A percentile compares a stretch with the other conserved stretches of the same genome.
These are phyloP conservation scores for Ajuga chamaepitys DNA, from an alignment of 257 asterid genomes.

Conservation along the genomic window DNA sequence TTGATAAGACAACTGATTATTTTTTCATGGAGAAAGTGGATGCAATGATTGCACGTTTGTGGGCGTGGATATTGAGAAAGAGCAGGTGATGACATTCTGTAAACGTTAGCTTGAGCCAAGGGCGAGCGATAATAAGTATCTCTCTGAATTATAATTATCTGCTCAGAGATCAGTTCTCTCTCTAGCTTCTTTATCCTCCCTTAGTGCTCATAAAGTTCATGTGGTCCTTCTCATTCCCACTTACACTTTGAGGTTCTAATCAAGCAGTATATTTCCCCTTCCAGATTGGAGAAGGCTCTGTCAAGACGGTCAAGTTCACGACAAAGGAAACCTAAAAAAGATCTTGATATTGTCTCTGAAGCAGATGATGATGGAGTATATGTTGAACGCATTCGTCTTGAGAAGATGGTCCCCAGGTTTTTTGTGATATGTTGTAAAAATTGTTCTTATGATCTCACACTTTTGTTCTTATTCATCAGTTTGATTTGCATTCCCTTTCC, in stretches of 20 bases:
- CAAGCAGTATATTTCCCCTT: slow-evolving; percentile 7
- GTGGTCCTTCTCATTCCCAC: neutral
- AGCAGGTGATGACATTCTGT: slow-evolving; percentile 44
- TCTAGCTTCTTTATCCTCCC: slow-evolving; percentile 3
- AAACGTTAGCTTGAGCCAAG: neutral
- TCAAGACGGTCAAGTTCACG: slow-evolving; percentile 47
- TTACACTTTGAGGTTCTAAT: slow-evolving; percentile 2
- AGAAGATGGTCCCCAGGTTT: slow-evolving; percentile 84
- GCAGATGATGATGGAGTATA: slow-evolving; percentile 39
- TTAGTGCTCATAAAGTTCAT: slow-evolving; percentile 5
- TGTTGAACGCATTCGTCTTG: slow-evolving; percentile 89
- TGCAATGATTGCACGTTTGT: slow-evolving; percentile 58
- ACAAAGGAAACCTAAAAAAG: slow-evolving; percentile 33
- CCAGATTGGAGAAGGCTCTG: slow-evolving; percentile 56
- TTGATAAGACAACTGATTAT: slow-evolving; percentile 77
- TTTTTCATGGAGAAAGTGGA: slow-evolving; percentile 97
- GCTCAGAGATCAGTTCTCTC: slow-evolving; percentile 6
- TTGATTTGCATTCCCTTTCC: neutral
- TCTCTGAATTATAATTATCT: neutral
- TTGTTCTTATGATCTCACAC: neutral
- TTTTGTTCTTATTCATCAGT: slow-evolving; percentile 6
- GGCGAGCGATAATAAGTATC: neutral
- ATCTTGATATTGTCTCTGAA: slow-evolving; percentile 44
- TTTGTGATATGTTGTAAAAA: slow-evolving; percentile 14
- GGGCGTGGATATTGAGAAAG: slow-evolving; percentile 77